A percentile compares a stretch with the other conserved stretches of the same genome.
These are phyloP conservation scores for Geranium rotundifolium DNA, from an alignment of 345 rosid species.

Conservation along the genomic window DNA sequence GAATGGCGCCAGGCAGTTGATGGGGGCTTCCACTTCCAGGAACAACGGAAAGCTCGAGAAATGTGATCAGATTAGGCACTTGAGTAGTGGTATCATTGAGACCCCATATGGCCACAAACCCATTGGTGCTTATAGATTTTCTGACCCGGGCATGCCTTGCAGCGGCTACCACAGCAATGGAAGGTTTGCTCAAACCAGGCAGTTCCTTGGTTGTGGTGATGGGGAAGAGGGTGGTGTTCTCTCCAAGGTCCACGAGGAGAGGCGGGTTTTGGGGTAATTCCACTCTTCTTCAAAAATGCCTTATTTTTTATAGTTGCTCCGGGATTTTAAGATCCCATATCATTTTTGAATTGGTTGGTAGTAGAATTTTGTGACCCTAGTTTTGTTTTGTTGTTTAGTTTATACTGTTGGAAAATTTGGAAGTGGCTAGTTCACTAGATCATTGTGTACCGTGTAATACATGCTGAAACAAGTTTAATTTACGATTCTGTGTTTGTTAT, in stretches of 20 bases:
- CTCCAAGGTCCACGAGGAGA: conserved; percentile 78
- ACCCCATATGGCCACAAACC: conserved; percentile 13
- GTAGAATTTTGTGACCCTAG: too few relatives aligned
- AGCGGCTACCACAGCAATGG: background rate
- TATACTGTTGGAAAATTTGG: too few relatives aligned
- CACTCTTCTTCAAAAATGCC: background rate
- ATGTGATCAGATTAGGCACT: conserved; percentile 26
- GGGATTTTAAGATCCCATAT: background rate
- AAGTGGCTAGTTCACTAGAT: too few relatives aligned
- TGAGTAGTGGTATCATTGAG: conserved; percentile 25
- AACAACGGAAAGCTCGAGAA: conserved; percentile 1
- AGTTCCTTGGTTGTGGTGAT: conserved; percentile 84
- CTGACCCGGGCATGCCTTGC: background rate
- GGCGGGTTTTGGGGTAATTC: conserved; percentile 74
- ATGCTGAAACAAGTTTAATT: too few relatives aligned
- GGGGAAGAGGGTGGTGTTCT: conserved; percentile 78
- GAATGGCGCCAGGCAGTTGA: conserved; percentile 19
- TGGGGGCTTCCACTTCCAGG: conserved; percentile 15
- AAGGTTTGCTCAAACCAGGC: conserved; percentile 38
- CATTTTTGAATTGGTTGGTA: background rate
- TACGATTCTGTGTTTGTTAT: too few relatives aligned
- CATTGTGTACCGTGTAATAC: too few relatives aligned
- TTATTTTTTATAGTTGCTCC: background rate
- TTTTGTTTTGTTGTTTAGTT: too few relatives aligned
- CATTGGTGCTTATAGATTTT: conserved; percentile 13